A percentile compares a stretch with the other conserved stretches of the same genome.
Evolutionary conservation across 2,329 filamentous ascomycete species (phyloP).

Genomic region (Scopulariopsis brevicaulis): DNA sequence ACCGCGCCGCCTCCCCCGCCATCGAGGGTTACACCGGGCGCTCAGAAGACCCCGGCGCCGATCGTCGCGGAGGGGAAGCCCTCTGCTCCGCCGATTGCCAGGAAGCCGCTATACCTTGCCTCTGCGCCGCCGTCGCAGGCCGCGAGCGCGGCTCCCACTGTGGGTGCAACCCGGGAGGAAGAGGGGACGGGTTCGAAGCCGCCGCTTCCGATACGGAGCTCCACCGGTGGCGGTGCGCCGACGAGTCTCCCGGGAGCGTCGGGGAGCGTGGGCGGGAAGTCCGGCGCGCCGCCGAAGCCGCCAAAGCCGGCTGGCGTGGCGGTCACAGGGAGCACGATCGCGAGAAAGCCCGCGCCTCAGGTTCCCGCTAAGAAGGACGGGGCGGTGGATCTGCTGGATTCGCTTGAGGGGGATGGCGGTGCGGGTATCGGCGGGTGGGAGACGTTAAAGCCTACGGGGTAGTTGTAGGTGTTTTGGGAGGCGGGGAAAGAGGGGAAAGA

Average conservation of each 20-base stretch:
- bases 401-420: constrained; percentile 20
- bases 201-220: constrained; percentile 12
- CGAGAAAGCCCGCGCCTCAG: constrained; percentile 10
- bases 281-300: constrained; percentile 13
- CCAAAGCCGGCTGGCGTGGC: constrained; percentile 11
- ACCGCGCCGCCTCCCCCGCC: constrained; percentile 11
- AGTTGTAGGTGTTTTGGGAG: background rate
- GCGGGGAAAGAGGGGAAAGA: background rate
- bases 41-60: background rate
- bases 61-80: background rate
- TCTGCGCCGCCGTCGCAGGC: background rate
- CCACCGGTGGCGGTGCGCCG: constrained; percentile 3
- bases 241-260: background rate
- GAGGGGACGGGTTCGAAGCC: constrained; percentile 6
- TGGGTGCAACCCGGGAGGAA: background rate
- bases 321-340: constrained; percentile 7
- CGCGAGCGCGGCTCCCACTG: background rate
- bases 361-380: constrained; percentile 12
- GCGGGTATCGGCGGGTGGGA: constrained; percentile 42
- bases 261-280: constrained; percentile 11
- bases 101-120: constrained; percentile 35
- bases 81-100: constrained; percentile 44
- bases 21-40: constrained; percentile 7
- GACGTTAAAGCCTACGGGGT: constrained; percentile 34
- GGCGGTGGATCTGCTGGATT: constrained; percentile 32